These are phyloP conservation scores for Phytopythium litorale DNA, from an alignment of 352 stramenopile genomes.

Conservation along the genomic window DNA sequence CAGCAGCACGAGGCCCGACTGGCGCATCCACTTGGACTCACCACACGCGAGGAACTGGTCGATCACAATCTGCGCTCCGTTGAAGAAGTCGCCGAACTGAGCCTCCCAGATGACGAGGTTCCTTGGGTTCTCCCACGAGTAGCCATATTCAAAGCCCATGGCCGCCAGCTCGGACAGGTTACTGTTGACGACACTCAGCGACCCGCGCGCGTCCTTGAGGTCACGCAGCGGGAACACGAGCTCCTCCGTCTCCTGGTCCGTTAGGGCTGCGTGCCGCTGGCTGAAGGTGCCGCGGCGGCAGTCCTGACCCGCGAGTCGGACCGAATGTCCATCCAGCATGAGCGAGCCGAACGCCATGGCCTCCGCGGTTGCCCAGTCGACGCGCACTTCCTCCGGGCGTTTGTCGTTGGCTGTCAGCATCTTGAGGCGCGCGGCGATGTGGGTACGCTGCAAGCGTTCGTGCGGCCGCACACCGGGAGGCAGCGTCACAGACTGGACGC, in stretches of 20 bases:
- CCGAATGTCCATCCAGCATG: constrained; percentile 75
- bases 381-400: constrained; percentile 32
- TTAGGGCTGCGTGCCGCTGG: constrained; percentile 85
- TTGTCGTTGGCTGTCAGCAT: constrained; percentile 44
- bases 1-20: constrained; percentile 80
- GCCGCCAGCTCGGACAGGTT: constrained; percentile 86
- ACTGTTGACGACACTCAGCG: constrained; percentile 71
- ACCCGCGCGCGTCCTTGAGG: constrained; percentile 55
- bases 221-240: constrained; percentile 54
- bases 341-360: constrained; percentile 86
- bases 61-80: constrained; percentile 87
- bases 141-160: constrained; percentile 89
- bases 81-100: constrained; percentile 91
- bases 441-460: constrained; percentile 70
- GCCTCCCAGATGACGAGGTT: constrained; percentile 89
- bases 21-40: constrained; percentile 89
- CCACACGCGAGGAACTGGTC: constrained; percentile 85
- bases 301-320: constrained; percentile 86
- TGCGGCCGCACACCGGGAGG: constrained; percentile 55
- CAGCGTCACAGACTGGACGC: constrained; percentile 58
- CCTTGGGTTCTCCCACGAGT: constrained; percentile 79
- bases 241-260: constrained; percentile 72
- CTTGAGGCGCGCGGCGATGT: constrained; percentile 73
- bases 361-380: constrained; percentile 88
- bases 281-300: constrained; percentile 88